Percentiles rank a stretch among this genome's conserved stretches.
Conservation (phyloP, 148 eudicot genomes). For the Fagopyrum tataricum region DNA sequence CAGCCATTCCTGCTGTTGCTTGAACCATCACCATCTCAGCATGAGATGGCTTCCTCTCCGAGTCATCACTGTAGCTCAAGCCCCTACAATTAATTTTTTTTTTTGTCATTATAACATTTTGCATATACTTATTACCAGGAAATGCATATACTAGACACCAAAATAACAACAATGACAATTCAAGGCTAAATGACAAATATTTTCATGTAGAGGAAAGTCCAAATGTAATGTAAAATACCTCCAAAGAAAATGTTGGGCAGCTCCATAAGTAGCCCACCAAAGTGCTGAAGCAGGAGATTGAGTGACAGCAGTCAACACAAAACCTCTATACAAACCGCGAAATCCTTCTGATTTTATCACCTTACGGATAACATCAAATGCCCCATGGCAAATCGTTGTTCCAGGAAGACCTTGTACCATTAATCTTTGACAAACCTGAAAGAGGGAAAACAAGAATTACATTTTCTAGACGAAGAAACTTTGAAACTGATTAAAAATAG, state of each 20-base stretch:
- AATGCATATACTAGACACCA: too few relatives aligned
- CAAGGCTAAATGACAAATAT: too few relatives aligned
- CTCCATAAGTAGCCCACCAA: slow-evolving; percentile 84
- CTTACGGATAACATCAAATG: slow-evolving; percentile 48
- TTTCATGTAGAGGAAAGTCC: too few relatives aligned
- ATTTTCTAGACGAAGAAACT: not conserved
- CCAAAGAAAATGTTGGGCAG: slow-evolving; percentile 69
- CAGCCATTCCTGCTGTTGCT: slow-evolving; percentile 63
- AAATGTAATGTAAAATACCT: slow-evolving; percentile 27
- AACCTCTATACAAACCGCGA: slow-evolving; percentile 68
- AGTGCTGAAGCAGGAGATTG: slow-evolving; percentile 77
- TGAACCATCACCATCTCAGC: slow-evolving; percentile 61
- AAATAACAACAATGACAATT: too few relatives aligned
- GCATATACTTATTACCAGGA: too few relatives aligned
- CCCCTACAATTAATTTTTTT: too few relatives aligned
- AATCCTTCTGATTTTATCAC: slow-evolving; percentile 55
- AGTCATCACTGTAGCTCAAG: slow-evolving; percentile 41
- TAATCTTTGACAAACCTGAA: slow-evolving; percentile 58
- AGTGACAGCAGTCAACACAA: slow-evolving; percentile 57
- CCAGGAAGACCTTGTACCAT: slow-evolving; percentile 81
- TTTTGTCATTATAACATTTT: too few relatives aligned
- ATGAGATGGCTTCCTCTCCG: slow-evolving; percentile 50
- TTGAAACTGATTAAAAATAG: not conserved
- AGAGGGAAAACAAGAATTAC: not conserved
- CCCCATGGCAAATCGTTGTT: slow-evolving; percentile 41